Evolutionary conservation across 2,329 filamentous ascomycete genomes (phyloP).

Genomic region (Cercospora beticola): DNA sequence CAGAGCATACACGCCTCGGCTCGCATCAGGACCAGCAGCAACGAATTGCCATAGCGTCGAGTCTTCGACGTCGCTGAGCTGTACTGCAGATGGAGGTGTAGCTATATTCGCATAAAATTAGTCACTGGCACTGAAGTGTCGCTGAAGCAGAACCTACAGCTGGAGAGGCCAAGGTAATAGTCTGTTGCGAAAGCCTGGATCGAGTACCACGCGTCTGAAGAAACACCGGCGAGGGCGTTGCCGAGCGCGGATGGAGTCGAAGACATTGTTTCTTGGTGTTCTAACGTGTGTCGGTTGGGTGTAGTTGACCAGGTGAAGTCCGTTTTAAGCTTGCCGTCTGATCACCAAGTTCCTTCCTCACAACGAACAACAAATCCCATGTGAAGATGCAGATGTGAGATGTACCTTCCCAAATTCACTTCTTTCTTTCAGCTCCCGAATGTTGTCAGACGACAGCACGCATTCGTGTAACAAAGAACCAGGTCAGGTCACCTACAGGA

Average conservation of each 20-base stretch:
- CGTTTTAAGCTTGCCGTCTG: neutral
- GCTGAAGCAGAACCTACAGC: neutral
- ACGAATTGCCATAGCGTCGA: slow-evolving; percentile 15
- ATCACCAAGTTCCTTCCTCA: neutral
- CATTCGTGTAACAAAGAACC: slow-evolving; percentile 4
- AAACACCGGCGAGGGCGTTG: neutral
- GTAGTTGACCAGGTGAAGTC: neutral
- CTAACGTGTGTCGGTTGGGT: neutral
- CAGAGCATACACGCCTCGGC: slow-evolving; percentile 15
- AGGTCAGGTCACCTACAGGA: neutral
- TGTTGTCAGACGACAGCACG: neutral
- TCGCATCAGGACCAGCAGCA: slow-evolving; percentile 9
- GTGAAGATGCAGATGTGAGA: neutral
- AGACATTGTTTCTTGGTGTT: neutral
- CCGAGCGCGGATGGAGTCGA: neutral
- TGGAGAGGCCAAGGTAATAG: slow-evolving; percentile 15
- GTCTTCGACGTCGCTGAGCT: slow-evolving; percentile 12
- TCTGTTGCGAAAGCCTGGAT: slow-evolving; percentile 16
- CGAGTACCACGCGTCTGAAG: slow-evolving; percentile 13
- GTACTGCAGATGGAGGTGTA: neutral
- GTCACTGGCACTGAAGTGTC: neutral
- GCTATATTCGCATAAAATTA: neutral
- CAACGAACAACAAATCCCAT: neutral
- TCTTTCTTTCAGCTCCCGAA: neutral
- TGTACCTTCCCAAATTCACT: neutral